A percentile compares a stretch with the other conserved stretches of the same genome.
Evolutionary conservation across 345 rosid species (phyloP).

Genomic region (thale cress (Arabidopsis thaliana)): DNA sequence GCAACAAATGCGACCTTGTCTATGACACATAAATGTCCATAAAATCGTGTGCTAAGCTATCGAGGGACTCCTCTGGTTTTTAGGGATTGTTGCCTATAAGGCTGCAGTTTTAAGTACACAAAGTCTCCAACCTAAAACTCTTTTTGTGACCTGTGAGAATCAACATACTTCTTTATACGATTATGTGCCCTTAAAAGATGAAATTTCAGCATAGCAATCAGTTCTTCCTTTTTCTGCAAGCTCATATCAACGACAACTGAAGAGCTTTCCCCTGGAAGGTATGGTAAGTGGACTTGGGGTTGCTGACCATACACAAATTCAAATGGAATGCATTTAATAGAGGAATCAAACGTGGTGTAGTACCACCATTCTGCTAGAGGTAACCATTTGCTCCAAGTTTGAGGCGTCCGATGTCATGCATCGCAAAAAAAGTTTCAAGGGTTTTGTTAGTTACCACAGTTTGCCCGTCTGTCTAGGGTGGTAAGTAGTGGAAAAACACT

Average conservation of each 20-base stretch:
- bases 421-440: fast-evolving
- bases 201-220: neutral
- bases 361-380: neutral
- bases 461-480: neutral
- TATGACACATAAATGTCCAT: neutral
- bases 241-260: neutral
- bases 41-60: neutral
- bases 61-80: neutral
- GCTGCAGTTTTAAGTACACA: neutral
- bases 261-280: neutral
- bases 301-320: neutral
- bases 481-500: fast-evolving
- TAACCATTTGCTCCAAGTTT: neutral
- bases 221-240: neutral
- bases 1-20: neutral
- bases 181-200: neutral
- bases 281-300: neutral
- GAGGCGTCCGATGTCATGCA: neutral
- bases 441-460: neutral
- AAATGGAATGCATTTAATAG: neutral
- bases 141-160: fast-evolving
- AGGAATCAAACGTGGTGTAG: neutral
- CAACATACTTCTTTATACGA: neutral
- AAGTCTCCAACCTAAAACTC: fast-evolving
- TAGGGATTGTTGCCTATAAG: neutral